Base-by-base conservation (phyloP, 176 grass and related monocot genomes). In the Echinochloa phyllopogon region DNA sequence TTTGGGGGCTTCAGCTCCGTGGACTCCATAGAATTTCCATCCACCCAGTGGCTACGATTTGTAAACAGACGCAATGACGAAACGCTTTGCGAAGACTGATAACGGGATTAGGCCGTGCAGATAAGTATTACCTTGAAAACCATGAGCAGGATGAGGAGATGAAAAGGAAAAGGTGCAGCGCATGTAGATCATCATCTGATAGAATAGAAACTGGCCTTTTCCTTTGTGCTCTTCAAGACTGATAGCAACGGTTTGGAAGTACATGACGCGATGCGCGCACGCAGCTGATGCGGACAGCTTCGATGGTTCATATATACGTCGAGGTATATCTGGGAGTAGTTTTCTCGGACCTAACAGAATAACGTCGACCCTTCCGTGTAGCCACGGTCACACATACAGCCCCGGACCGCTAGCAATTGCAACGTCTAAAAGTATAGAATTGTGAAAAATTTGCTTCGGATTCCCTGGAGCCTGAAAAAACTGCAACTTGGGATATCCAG, bases 1-100 rank as follows among this genome's bases (percentile, higher is more conserved):
- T 71, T 23, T 36, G 45, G 33, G 36, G 51, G 17, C n/a, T 57
- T 89, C 67, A 48, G 38, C 49, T 25, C 40, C 67, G 58, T 36
- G 71, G 47, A 43, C 68, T 49, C 24, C 64, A 37, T 41, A 39
- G 20, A 72, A 73, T 72, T 8, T 33, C 8, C 41, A 68, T 10
- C 13, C 2, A 1, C 25, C 40, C 50, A 40, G 49, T n/a, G 48
- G 62, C 57, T 37, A 58, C 18, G 18, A 38, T 59, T 39, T 37
- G 65, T 38, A 40, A 24, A 8, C 6, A 20, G 25, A 77, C 2
- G 38, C 24, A 36, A 45, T n/a, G 62, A 57, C 60, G 10, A 56
- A 41, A 41, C 8, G 64, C 14, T 52, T 52, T 7, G 24, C 5
- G 6, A 21, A 60, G 74, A 17, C 5, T 42, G 17, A 1, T 24